A percentile compares a stretch with the other conserved stretches of the same genome.
These are phyloP conservation scores for Boletellus sp. DNA, from an alignment of 1,284 basidiomycete species.

Conservation along the genomic window DNA sequence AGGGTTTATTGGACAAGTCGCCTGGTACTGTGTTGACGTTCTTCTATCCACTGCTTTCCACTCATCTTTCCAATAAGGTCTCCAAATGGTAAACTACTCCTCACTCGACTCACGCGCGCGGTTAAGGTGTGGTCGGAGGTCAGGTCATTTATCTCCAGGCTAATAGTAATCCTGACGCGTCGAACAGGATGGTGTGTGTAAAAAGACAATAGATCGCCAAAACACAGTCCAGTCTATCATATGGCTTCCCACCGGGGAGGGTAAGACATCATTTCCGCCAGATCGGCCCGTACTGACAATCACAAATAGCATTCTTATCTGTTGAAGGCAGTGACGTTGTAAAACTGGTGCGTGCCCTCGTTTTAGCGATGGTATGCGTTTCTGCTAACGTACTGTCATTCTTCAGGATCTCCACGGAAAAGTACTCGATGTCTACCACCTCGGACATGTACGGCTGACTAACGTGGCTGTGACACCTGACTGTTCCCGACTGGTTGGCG, in stretches of 20 bases:
- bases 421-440: conserved; percentile 57
- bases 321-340: conserved; percentile 51
- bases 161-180: conserved; percentile 12
- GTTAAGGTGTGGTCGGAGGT: conserved; percentile 78
- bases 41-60: background rate
- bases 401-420: conserved; percentile 53
- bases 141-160: conserved; percentile 21
- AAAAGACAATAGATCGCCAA: conserved; percentile 63
- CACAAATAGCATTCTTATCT: conserved; percentile 48
- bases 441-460: conserved; percentile 64
- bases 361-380: conserved; percentile 6
- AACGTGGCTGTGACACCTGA: conserved; percentile 75
- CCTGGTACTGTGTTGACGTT: conserved; percentile 47
- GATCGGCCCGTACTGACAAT: conserved; percentile 14
- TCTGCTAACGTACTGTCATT: conserved; percentile 15
- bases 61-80: conserved; percentile 46
- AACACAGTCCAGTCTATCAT: conserved; percentile 61
- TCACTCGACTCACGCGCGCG: conserved; percentile 66
- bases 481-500: conserved; percentile 59
- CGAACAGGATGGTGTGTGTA: conserved; percentile 65
- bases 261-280: conserved; percentile 34
- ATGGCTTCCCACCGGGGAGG: conserved; percentile 68
- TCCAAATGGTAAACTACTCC: conserved; percentile 55
- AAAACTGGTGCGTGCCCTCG: conserved; percentile 40
- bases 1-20: conserved; percentile 76